Base-by-base conservation (phyloP, 2,329 filamentous ascomycete species). In the Sporothrix globosa region DNA sequence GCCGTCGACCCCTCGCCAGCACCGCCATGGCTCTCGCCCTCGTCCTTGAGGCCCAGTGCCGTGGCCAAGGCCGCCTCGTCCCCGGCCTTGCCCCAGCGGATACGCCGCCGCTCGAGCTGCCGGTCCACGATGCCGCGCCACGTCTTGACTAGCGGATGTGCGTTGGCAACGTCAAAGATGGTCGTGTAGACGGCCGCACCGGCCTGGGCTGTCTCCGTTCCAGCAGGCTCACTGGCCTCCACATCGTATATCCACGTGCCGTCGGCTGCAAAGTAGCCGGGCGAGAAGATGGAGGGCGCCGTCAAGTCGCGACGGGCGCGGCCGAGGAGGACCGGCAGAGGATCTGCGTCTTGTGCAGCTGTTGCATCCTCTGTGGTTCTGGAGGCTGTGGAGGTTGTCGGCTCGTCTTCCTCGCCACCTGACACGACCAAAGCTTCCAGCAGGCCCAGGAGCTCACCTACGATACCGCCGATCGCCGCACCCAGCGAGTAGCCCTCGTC, bases 401-500 rank as follows among this genome's bases (percentile, higher is more conserved):
- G 75, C 54, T 75, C 68, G 17, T 11, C 24, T 4, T 61, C 54
- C 19, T 75, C 46, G 4, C 77, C 75, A 11, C 73, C 46, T 4
- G 88, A 87, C 17, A 81, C 81, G 0, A 83, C 79, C 24, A 97
- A 80, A 0, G 91, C 93, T 76, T 97, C 92, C 6, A 97, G 77
- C 4, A 92, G 81, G 0, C 96, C 96, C 3, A 97, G 79, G 14
- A 96, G 81, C 74, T 88, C 88, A 0, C 96, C 96, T 0, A 89
- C 90, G 39, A 85, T 85, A 73, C 91, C 79, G 0, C 95, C 96
- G 41, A 98, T 82, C 67, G 90, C 89, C 0, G 93, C 94, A 14
- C 96, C 96, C 0, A 98, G 84, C 17, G 88, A 85, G 78, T 93
- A 98, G 0, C 95, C 95, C 74, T 95, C 92, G 78, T 99, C 96